Evolutionary conservation across 2,329 filamentous ascomycete species (phyloP), one percentile per base, ranked within the genome.

Genomic region (Colletotrichum lupini): DNA sequence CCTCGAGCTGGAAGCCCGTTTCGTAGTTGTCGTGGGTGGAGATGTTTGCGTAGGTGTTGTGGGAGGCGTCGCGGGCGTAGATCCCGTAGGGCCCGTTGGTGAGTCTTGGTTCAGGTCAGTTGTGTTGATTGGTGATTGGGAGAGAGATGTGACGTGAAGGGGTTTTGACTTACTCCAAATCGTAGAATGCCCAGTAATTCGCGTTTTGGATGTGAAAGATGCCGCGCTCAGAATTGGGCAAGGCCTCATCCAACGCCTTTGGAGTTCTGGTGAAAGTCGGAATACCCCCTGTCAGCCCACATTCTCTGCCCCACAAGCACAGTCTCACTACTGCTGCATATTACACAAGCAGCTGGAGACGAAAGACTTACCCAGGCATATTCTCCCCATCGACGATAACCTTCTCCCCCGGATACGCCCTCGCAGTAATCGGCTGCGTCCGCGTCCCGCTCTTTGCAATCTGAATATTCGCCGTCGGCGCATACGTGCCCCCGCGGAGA

Each of bases 161-260:
- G 35, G 4, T 11, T 37, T 37, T 5, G 12, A 11, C 52, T 16
- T 74, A 77, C 76, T 77, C 77, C 3, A 86, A 73, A 42, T 82
- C 81, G 73, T 81, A 83, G 70, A 87, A 83, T 7, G 81, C 81
- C 85, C 85, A 87, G 77, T 84, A 87, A 66, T 83, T 81, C 78
- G 83, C 42, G 26, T 77, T 73, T 78, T 86, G 79, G 60, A 87
- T 82, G 73, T 87, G 85, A 32, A 87, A 80, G 37, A 85, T 83
- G 19, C 85, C 85, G 49, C 85, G 80, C 67, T 85, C 83, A 9
- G 77, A 68, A 66, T 81, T 82, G 0, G 83, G 81, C 16, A 87
- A 76, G 7, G 78, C 78, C 28, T 80, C 82, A 42, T 79, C 82
- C 5, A 87, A 74, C 1, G 76, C 81, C 11, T 82, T 81, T 1